phyloP scores from a whole-genome alignment of 2,329 filamentous ascomycete species.

The Ophiostoma piceae region DNA sequence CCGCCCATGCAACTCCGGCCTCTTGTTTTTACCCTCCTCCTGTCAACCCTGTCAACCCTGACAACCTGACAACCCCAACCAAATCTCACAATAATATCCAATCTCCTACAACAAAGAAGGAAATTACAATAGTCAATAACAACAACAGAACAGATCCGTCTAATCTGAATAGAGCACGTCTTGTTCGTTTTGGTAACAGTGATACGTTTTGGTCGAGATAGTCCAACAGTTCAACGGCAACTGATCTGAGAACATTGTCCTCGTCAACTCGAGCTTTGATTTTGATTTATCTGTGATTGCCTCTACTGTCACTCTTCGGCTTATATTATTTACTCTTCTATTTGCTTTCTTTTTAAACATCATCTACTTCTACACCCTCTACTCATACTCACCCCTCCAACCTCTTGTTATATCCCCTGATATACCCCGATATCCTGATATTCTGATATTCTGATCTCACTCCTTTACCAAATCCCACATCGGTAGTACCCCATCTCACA shows the following conservation, averaged over 20 bases:
- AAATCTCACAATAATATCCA: neutral
- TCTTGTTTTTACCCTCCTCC: neutral
- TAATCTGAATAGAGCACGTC: neutral
- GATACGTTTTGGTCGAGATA: no score
- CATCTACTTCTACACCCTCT: neutral
- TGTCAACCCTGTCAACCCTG: no score
- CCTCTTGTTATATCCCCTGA: neutral
- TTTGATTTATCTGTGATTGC: no score
- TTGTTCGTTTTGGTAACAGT: no score
- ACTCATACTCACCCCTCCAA: neutral
- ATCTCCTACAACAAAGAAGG: neutral
- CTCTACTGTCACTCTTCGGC: no score
- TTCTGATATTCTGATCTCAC: neutral
- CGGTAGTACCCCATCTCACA: conserved; percentile 11
- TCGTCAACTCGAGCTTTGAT: no score
- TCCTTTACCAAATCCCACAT: neutral
- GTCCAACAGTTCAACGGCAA: no score
- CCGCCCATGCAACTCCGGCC: neutral
- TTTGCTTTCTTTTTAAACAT: neutral
- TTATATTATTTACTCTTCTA: no score
- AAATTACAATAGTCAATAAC: neutral
- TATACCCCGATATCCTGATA: neutral
- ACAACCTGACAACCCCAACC: no score
- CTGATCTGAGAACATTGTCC: no score
- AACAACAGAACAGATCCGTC: neutral